Conservation (phyloP, 2,329 filamentous ascomycete species). For the Cryphonectria carpinicola region DNA sequence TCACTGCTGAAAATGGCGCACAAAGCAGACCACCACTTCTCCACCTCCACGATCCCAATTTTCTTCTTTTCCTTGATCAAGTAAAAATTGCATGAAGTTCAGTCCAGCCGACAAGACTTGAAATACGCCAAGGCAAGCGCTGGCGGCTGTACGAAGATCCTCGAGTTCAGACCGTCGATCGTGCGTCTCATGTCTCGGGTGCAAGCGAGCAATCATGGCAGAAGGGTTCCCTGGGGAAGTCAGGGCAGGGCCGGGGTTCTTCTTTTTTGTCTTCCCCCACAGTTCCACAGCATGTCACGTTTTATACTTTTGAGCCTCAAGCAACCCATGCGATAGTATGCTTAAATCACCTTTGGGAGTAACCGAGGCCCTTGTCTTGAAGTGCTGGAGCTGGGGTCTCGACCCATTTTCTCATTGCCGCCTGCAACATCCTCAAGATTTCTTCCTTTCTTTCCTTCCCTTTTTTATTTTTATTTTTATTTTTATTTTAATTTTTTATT, state of each 20-base stretch:
- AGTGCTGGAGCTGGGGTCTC: too few species aligned
- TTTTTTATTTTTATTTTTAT: too few species aligned
- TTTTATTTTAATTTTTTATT: too few species aligned
- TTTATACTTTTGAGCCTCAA: constrained; percentile 16
- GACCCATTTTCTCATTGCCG: background rate
- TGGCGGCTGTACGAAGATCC: constrained; percentile 7
- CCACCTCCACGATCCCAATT: background rate
- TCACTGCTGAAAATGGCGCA: background rate
- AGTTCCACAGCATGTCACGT: background rate
- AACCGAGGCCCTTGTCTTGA: background rate
- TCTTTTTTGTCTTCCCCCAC: background rate
- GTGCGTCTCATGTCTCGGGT: constrained; percentile 23
- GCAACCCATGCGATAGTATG: background rate
- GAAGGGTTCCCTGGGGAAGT: background rate
- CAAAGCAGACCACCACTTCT: background rate
- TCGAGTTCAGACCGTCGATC: constrained; percentile 27
- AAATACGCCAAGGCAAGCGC: background rate
- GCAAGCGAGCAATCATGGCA: background rate
- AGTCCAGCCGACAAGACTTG: constrained; percentile 5
- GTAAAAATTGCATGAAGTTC: background rate
- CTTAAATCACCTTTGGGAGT: background rate
- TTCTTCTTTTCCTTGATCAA: background rate
- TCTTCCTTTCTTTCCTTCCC: constrained; percentile 2
- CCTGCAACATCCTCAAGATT: constrained; percentile 12
- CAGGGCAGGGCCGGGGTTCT: background rate